These are phyloP conservation scores for Penicillium aurantiogriseum DNA, from an alignment of 2,329 filamentous ascomycete species.

Conservation along the genomic window DNA sequence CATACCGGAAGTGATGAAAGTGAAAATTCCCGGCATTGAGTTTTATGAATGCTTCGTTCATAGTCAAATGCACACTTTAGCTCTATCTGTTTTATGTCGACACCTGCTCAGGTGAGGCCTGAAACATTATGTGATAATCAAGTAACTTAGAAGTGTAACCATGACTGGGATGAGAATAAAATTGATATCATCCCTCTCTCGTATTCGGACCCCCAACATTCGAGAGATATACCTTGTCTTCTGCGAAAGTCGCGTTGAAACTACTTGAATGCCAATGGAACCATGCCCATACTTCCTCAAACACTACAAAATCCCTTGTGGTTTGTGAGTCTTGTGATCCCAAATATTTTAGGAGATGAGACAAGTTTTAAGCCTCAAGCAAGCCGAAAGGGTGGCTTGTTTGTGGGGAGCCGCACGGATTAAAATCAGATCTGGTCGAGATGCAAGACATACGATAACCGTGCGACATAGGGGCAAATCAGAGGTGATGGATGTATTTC, in stretches of 20 bases:
- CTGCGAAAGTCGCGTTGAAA: background rate
- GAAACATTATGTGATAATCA: background rate
- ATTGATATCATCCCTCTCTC: background rate
- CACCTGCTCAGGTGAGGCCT: background rate
- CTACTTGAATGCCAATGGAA: background rate
- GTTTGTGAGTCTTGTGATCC: background rate
- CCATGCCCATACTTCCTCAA: background rate
- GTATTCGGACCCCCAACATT: background rate
- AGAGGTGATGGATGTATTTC: conserved; percentile 1
- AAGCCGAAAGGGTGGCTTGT: background rate
- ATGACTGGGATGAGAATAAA: background rate
- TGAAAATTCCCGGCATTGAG: no score
- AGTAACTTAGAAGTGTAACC: background rate
- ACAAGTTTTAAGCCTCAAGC: background rate
- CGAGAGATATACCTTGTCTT: background rate
- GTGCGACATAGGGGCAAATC: background rate
- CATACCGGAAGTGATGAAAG: background rate
- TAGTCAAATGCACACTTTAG: background rate
- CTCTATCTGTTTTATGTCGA: background rate
- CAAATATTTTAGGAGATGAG: background rate
- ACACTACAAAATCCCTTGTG: background rate
- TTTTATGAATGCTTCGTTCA: background rate
- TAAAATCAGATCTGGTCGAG: conserved; percentile 2
- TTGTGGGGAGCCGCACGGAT: background rate
- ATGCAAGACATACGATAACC: conserved; percentile 13